Evolutionary conservation across 1,284 basidiomycete genomes (phyloP), one percentile per base, ranked within the genome.

Genomic region (Pyrrhoderma noxium): DNA sequence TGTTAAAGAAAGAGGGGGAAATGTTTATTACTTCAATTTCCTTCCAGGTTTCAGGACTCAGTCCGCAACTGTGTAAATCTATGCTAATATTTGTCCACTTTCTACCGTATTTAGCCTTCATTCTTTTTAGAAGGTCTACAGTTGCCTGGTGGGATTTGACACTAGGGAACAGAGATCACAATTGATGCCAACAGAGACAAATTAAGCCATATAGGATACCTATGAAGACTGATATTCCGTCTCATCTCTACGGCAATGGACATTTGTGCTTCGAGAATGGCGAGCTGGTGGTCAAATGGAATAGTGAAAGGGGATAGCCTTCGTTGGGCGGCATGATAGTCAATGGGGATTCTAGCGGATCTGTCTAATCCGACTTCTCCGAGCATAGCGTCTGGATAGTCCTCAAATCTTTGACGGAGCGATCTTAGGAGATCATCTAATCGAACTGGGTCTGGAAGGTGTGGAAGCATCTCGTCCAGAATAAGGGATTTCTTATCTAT

Each of bases 341-440:
- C 67, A 54, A 75, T 73, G 0, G 88, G 82, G 14, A 93, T 71
- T 31, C 83, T 79, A 57, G 84, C 85, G 8, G 72, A 71, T 38
- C 83, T 79, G 65, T 93, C 89, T 42, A 93, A 65, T 2, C 89
- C 89, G 7, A 93, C 82, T 69, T 93, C 90, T 39, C 89, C 89
- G 3, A 93, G 68, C 77, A 92, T 82, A 16, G 87, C 82, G 22
- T 67, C 62, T 0, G 86, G 80, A 60, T 82, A 80, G 1, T 63
- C 62, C n/a, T 60, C 53, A 9, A 93, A 70, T 60, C 81, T 74
- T 19, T 58, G 57, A 49, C 79, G 77, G 36, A 93, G 62, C 19
- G 76, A 71, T 13, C 60, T 47, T 3, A 90, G 61, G 39, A 88
- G 60, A 23, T 74, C 65, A 2, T 63, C 60, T 14, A 91, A 70